Evolutionary conservation across 2,329 filamentous ascomycete species (phyloP).

Genomic region (Sclerotinia nivalis): DNA sequence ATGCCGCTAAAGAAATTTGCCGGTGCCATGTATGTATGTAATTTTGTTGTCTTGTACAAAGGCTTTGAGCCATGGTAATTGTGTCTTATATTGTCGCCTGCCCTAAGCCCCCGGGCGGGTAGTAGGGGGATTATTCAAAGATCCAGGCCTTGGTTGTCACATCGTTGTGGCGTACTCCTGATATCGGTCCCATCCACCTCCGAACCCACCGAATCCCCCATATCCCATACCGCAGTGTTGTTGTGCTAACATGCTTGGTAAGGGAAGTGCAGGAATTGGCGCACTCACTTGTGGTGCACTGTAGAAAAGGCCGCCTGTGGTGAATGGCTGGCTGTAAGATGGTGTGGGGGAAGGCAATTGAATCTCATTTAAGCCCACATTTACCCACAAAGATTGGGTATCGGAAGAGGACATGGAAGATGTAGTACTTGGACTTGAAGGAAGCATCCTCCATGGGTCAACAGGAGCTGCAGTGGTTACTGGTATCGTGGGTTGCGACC

Average conservation of each 20-base stretch:
- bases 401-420: slow-evolving; percentile 55
- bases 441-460: slow-evolving; percentile 87
- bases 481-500: slow-evolving; percentile 70
- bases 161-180: slow-evolving; percentile 85
- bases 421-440: slow-evolving; percentile 81
- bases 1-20: slow-evolving; percentile 40
- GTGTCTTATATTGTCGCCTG: slow-evolving; percentile 36
- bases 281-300: slow-evolving; percentile 73
- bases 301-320: slow-evolving; percentile 75
- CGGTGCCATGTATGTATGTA: slow-evolving; percentile 24
- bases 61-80: slow-evolving; percentile 20
- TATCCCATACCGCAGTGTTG: slow-evolving; percentile 79
- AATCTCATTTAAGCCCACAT: slow-evolving; percentile 72
- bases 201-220: slow-evolving; percentile 69
- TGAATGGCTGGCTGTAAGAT: slow-evolving; percentile 76
- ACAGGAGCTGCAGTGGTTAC: slow-evolving; percentile 68
- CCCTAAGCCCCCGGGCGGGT: slow-evolving; percentile 50
- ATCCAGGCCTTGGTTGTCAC: slow-evolving; percentile 63
- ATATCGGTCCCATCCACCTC: slow-evolving; percentile 73
- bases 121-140: slow-evolving; percentile 48
- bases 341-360: slow-evolving; percentile 77
- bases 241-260: slow-evolving; percentile 83
- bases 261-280: slow-evolving; percentile 72
- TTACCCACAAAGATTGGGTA: slow-evolving; percentile 75
- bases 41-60: slow-evolving; percentile 26